These are phyloP conservation scores for Thielaviopsis populi DNA, from an alignment of 2,329 filamentous ascomycete genomes.

Conservation along the genomic window DNA sequence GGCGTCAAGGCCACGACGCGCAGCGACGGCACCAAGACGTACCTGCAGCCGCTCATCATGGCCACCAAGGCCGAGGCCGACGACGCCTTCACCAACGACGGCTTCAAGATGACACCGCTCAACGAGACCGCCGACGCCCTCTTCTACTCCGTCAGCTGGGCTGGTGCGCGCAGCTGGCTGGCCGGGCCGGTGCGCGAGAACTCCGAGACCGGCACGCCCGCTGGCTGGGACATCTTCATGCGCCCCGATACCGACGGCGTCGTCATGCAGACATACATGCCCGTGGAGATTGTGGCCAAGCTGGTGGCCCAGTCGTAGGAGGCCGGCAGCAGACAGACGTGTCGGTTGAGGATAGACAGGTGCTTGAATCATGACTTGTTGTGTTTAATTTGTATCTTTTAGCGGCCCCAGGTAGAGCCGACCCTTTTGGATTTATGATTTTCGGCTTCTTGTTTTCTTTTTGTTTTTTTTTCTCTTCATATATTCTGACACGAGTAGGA, in stretches of 20 bases:
- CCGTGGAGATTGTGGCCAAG: constrained; percentile 12
- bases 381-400: neutral
- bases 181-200: constrained; percentile 7
- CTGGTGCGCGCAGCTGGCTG: constrained; percentile 7
- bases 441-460: neutral
- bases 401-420: neutral
- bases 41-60: neutral
- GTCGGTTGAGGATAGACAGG: neutral
- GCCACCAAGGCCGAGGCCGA: neutral
- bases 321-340: neutral
- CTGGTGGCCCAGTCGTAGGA: constrained; percentile 5
- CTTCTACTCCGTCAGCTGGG: constrained; percentile 7
- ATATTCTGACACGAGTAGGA: neutral
- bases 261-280: constrained; percentile 1
- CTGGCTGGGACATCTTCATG: constrained; percentile 5
- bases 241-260: neutral
- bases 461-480: neutral
- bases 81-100: neutral
- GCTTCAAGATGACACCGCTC: constrained; percentile 1
- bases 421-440: neutral
- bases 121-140: neutral
- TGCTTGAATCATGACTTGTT: neutral
- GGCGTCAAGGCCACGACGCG: constrained; percentile 5
- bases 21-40: neutral
- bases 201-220: neutral